These are phyloP conservation scores for Groenewaldozyma salmanticensis DNA, from an alignment of 805 yeast genomes.

Conservation along the genomic window DNA sequence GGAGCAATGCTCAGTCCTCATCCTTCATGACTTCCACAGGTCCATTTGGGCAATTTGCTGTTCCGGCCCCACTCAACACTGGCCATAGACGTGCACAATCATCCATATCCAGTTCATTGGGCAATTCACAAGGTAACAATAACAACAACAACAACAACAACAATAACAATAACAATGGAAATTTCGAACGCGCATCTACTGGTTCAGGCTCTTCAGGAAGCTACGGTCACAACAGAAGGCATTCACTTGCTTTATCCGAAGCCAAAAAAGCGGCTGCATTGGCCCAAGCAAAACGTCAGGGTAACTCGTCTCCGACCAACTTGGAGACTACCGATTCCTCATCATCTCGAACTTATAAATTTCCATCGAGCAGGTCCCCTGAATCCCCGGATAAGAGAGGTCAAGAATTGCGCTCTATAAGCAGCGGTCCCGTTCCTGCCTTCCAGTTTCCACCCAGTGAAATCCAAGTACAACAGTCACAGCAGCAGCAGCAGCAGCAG, in stretches of 20 bases:
- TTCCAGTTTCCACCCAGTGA: slow-evolving; percentile 58
- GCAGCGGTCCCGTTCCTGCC: slow-evolving; percentile 10
- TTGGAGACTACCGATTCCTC: slow-evolving; percentile 1
- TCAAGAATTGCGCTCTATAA: slow-evolving; percentile 29
- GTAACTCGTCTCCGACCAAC: slow-evolving; percentile 6
- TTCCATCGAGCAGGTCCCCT: slow-evolving; percentile 20
- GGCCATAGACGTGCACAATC: slow-evolving; percentile 31
- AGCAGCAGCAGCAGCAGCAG: slow-evolving; percentile 20
- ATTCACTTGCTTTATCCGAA: slow-evolving; percentile 82
- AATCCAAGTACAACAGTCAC: slow-evolving; percentile 14
- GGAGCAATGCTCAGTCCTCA: slow-evolving; percentile 13
- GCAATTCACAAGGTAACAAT: slow-evolving; percentile 1
- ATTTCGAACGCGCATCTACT: too few relatives aligned
- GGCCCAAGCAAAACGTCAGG: slow-evolving; percentile 53
- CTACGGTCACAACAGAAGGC: slow-evolving; percentile 81
- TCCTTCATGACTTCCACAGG: slow-evolving; percentile 16
- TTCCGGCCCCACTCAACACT: slow-evolving; percentile 14
- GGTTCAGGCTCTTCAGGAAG: slow-evolving; percentile 4
- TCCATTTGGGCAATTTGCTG: slow-evolving; percentile 20
- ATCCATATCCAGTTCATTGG: slow-evolving; percentile 10
- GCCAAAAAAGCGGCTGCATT: slow-evolving; percentile 96
- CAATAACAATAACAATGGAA: slow-evolving; percentile 8
- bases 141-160: slow-evolving; percentile 6
- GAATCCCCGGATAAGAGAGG: slow-evolving; percentile 17
- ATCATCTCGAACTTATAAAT: slow-evolving; percentile 7